A percentile compares a stretch with the other conserved stretches of the same genome.
phyloP scores from a whole-genome alignment of 805 yeast species.

The Candida coquimbonensis region DNA sequence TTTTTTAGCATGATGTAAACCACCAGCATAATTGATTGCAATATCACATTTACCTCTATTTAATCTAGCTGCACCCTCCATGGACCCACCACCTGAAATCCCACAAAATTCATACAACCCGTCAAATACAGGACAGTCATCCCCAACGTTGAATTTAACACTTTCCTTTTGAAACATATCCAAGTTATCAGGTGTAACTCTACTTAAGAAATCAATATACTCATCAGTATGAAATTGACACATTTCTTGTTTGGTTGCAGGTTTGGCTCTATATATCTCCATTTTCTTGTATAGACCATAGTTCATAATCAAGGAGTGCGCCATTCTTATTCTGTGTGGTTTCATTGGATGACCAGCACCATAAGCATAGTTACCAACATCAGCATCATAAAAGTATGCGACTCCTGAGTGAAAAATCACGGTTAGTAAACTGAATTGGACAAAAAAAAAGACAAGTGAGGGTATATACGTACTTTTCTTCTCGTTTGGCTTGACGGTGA shows the following conservation, averaged over 20 bases:
- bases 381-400: constrained; percentile 80
- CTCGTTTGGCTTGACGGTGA: constrained; percentile 47
- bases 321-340: constrained; percentile 87
- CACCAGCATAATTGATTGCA: constrained; percentile 96
- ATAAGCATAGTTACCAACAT: constrained; percentile 94
- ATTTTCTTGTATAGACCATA: constrained; percentile 82
- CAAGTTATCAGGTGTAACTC: constrained; percentile 88
- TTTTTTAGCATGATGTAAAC: constrained; percentile 94
- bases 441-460: too few relatives aligned
- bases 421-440: constrained; percentile 9
- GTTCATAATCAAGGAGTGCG: constrained; percentile 82
- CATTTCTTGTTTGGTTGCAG: constrained; percentile 78
- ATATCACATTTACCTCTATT: constrained; percentile 85
- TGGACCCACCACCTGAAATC: constrained; percentile 86
- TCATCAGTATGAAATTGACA: constrained; percentile 82
- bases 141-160: constrained; percentile 88
- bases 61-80: constrained; percentile 85
- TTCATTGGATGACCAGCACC: constrained; percentile 98
- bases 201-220: constrained; percentile 82
- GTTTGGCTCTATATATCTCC: constrained; percentile 82
- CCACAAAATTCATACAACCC: constrained; percentile 89
- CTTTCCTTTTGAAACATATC: constrained; percentile 52
- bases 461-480: constrained; percentile 33
- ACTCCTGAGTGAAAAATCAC: constrained; percentile 28
- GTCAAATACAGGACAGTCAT: constrained; percentile 86